Percentiles rank a stretch among this genome's conserved stretches.
Evolutionary conservation across 495 filamentous ascomycete species (phyloP).

Genomic region (Podospora bellae-mahoneyi): DNA sequence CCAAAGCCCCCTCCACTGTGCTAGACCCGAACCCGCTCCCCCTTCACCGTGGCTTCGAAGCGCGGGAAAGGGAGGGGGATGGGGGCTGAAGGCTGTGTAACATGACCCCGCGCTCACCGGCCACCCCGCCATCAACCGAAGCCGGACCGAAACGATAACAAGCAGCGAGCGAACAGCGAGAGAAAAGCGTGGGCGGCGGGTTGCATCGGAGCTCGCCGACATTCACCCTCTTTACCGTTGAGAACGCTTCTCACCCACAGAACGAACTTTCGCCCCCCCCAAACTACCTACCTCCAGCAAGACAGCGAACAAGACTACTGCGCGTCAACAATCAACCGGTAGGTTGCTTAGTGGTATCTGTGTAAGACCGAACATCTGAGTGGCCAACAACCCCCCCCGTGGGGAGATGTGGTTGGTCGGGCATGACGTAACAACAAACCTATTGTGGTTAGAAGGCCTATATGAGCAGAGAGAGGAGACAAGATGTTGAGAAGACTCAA

Average conservation of each 20-base stretch:
- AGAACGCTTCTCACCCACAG: neutral
- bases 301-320: neutral
- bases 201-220: neutral
- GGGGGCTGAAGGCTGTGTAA: neutral
- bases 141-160: neutral
- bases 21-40: neutral
- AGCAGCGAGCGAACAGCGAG: neutral
- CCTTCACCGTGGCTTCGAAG: neutral
- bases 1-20: neutral
- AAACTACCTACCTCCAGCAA: neutral
- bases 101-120: neutral
- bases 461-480: neutral
- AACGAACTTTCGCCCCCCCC: neutral
- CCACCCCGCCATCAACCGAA: neutral
- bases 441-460: neutral
- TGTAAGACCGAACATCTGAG: neutral
- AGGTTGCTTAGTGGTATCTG: neutral
- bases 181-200: neutral
- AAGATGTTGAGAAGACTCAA: neutral
- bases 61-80: neutral
- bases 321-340: neutral
- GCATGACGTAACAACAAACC: slow-evolving; percentile 20
- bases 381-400: neutral
- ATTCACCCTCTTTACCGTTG: neutral
- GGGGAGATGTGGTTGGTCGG: neutral